Evolutionary conservation across 768 basidiomycete genomes (phyloP).

Genomic region (Cystoderma amianthinum): DNA sequence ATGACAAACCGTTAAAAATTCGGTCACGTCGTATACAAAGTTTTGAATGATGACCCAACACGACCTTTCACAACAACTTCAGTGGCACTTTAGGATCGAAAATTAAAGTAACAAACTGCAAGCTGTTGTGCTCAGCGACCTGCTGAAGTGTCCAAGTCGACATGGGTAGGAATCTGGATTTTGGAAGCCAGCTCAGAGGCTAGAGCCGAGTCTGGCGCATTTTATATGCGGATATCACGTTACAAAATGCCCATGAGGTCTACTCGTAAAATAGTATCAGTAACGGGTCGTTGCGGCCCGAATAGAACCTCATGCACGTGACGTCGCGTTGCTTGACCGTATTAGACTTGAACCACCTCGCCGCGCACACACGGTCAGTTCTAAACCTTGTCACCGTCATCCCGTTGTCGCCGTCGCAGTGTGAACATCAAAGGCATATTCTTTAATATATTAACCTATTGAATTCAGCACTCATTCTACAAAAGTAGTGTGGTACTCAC

Average conservation of each 20-base stretch:
- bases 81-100: neutral
- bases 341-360: constrained; percentile 27
- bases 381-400: constrained; percentile 10
- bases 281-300: too few relatives aligned
- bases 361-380: constrained; percentile 1
- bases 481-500: too few relatives aligned
- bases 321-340: constrained; percentile 47
- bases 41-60: constrained; percentile 83
- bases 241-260: too few relatives aligned
- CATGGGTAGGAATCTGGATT: constrained; percentile 21
- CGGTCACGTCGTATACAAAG: constrained; percentile 83
- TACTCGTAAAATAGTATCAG: too few relatives aligned
- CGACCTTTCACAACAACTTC: constrained; percentile 35
- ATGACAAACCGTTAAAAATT: constrained; percentile 54
- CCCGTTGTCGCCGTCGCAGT: constrained; percentile 2
- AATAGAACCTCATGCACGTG: constrained; percentile 18
- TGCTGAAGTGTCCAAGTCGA: constrained; percentile 45
- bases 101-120: constrained; percentile 23
- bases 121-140: constrained; percentile 52
- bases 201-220: too few relatives aligned
- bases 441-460: too few relatives aligned
- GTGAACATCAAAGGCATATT: too few relatives aligned
- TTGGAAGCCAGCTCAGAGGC: too few relatives aligned
- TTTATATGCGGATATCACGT: too few relatives aligned
- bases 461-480: too few relatives aligned